These are phyloP conservation scores for Petunia axillaris DNA, from an alignment of 257 asterid genomes.

Conservation along the genomic window DNA sequence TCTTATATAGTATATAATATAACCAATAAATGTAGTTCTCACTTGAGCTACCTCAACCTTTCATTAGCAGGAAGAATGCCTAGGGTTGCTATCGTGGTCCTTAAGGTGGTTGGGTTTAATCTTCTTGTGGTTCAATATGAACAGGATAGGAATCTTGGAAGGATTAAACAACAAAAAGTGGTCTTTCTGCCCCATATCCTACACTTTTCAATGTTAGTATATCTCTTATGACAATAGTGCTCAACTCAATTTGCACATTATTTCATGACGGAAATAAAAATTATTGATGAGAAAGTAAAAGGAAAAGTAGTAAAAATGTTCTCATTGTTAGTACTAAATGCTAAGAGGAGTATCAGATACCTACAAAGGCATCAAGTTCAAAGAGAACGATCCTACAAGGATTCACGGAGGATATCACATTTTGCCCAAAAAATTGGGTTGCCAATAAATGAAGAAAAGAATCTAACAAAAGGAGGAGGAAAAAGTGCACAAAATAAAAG, in stretches of 20 bases:
- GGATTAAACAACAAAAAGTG: too few species aligned
- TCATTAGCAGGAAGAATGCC: neutral
- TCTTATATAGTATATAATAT: too few species aligned
- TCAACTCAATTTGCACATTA: too few species aligned
- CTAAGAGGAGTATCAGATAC: constrained; percentile 25
- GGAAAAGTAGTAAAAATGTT: too few species aligned
- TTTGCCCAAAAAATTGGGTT: constrained; percentile 22
- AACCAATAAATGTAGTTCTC: neutral
- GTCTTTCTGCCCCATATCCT: too few species aligned
- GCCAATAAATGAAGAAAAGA: constrained; percentile 28
- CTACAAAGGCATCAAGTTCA: constrained; percentile 24
- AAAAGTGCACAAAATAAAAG: neutral
- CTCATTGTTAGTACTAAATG: too few species aligned
- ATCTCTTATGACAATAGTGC: too few species aligned
- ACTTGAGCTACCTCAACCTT: neutral
- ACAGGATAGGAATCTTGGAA: neutral
- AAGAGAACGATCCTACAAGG: constrained; percentile 20
- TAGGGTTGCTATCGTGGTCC: neutral
- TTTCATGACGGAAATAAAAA: too few species aligned
- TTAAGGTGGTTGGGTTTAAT: too few species aligned
- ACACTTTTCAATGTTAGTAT: too few species aligned
- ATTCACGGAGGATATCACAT: constrained; percentile 25
- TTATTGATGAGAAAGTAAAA: too few species aligned
- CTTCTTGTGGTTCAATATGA: neutral
- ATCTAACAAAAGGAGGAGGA: constrained; percentile 1